phyloP scores from a whole-genome alignment of 495 filamentous ascomycete genomes.

The Penicillium antarcticum region DNA sequence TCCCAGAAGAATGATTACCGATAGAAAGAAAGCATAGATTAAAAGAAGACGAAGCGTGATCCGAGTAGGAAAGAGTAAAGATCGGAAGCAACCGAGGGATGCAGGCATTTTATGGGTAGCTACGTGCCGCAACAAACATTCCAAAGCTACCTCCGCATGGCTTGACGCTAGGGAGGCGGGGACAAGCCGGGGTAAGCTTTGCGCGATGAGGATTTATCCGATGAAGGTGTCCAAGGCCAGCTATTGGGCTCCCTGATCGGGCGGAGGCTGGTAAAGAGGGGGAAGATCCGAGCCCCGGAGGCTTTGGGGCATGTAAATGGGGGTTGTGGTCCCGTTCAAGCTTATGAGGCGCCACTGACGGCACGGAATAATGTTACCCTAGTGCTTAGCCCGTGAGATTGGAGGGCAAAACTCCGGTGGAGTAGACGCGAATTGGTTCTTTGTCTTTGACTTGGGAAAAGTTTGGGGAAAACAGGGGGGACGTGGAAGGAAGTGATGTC shows the following conservation, averaged over 20 bases:
- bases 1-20: conserved; percentile 24
- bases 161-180: conserved; percentile 26
- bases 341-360: conserved; percentile 4
- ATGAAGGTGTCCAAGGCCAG: conserved; percentile 12
- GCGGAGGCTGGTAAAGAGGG: conserved; percentile 8
- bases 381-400: background rate
- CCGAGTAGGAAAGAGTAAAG: conserved; percentile 31
- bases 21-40: conserved; percentile 30
- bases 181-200: conserved; percentile 24
- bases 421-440: background rate
- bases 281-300: conserved; percentile 20
- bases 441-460: background rate
- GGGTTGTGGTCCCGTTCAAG: conserved; percentile 3
- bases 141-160: conserved; percentile 20
- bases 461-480: background rate
- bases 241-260: conserved; percentile 4
- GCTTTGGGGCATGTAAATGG: conserved; percentile 1
- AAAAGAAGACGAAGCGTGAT: conserved; percentile 27
- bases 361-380: conserved; percentile 8
- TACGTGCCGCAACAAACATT: conserved; percentile 16
- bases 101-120: conserved; percentile 23
- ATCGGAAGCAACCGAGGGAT: conserved; percentile 28
- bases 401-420: conserved; percentile 22
- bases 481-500: background rate
- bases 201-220: conserved; percentile 21